Evolutionary conservation across 2,329 filamentous ascomycete species (phyloP), one percentile per base, ranked within the genome.

Genomic region (Sclerotinia spermophila): DNA sequence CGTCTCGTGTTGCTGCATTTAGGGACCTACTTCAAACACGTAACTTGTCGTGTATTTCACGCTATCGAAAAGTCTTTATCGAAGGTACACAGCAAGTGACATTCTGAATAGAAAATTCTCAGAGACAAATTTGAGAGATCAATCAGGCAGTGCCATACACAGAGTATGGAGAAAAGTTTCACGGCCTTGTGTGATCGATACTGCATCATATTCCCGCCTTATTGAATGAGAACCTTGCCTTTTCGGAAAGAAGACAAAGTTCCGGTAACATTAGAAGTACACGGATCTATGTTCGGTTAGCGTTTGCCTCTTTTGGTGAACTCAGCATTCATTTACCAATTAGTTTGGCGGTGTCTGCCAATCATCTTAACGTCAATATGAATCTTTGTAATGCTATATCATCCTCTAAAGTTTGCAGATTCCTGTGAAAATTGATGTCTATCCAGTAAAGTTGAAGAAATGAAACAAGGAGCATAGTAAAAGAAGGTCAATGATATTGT

Each of bases 231-330:
- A 24, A 40, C 15, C 10, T 65, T 53, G 1, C n/a, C 17, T 30
- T 53, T 40, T 53, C 2, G 24, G 35, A 51, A n/a, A 17, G 5
- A 17, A 38, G 8, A 21, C 27, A 65, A 6, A 24, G 6, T 11
- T 53, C 17, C n/a, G n/a, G 24, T 45, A 3, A 30, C n/a, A 42
- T 24, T 40, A 24, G 38, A n/a, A 48, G 45, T 30, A 53, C n/a
- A 53, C 30, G 45, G 21, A 40, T 53, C 62, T 66, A 27, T 30
- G 38, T 51, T 30, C 5, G 45, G 35, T 66, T 53, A 66, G 33
- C 11, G n/a, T 40, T 30, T 66, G 48, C 62, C 45, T 66, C 45
- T 66, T 40, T 66, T 30, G 45, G 35, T 53, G 45, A 42, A 53
- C 45, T 53, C 35, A 42, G n/a, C 62, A 53, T 53, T 64, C 17